A percentile compares a stretch with the other conserved stretches of the same genome.
Evolutionary conservation across 2,329 filamentous ascomycete species (phyloP).

Genomic region (Aspergillus costaricaensis): DNA sequence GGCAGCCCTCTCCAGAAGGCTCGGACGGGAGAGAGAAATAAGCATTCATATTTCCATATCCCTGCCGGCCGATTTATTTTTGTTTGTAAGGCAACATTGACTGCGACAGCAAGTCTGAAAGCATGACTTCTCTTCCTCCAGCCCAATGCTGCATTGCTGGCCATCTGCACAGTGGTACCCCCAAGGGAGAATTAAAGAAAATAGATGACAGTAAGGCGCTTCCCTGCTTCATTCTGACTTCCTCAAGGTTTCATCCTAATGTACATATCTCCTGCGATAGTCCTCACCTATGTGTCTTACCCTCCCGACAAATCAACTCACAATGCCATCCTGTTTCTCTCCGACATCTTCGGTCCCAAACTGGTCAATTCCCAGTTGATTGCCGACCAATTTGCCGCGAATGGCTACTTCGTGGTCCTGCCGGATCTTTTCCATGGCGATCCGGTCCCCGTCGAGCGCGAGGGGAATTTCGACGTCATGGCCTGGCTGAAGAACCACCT

Average conservation of each 20-base stretch:
- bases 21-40: neutral
- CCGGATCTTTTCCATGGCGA: conserved; percentile 70
- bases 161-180: neutral
- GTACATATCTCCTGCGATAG: neutral
- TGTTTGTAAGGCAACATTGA: neutral
- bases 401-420: conserved; percentile 50
- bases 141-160: neutral
- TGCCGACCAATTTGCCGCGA: neutral
- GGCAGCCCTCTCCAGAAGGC: neutral
- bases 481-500: conserved; percentile 47
- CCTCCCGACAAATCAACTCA: neutral
- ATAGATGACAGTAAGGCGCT: neutral
- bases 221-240: neutral
- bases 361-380: neutral
- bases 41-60: too few relatives aligned
- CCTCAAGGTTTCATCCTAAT: neutral
- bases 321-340: neutral
- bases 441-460: conserved; percentile 55
- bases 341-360: neutral
- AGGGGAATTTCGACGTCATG: conserved; percentile 51
- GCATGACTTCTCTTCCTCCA: neutral
- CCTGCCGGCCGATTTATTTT: neutral
- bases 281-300: neutral
- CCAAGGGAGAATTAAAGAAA: neutral
- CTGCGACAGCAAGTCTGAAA: too few relatives aligned